Evolutionary conservation across 345 rosid genomes (phyloP), one percentile per base, ranked within the genome.

Genomic region (Sisymbrium altissimum): DNA sequence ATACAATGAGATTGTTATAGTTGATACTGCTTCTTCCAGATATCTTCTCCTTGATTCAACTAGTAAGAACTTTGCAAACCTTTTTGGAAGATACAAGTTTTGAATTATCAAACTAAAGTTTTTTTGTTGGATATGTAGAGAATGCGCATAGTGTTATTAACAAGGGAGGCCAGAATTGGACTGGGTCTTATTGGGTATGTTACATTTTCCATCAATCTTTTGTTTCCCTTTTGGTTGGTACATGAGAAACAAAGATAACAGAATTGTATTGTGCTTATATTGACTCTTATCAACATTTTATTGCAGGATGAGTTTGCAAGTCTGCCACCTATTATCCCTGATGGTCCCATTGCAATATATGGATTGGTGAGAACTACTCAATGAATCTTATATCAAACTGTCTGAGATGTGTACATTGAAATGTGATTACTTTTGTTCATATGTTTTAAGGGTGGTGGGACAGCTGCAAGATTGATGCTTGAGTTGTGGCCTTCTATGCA

Each of bases 401-500:
- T 62, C 25, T 29, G 18, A 18, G 27, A 72, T 39, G 14, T 30
- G 39, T 17, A 46, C 2, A 4, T 36, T 27, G 48, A 35, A 55
- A 19, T 4, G 23, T 40, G 12, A 53, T 39, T 23, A 27, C n/a
- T 56, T 59, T n/a, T 40, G 46, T 71, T 32, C 46, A 21, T 72
- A 69, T 74, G 58, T 23, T 73, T 17, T 50, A 86, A n/a, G 93
- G 98, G 94, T 33, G 98, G 92, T 69, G 98, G 98, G 74, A 93
- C 98, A 15, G 91, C 90, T 64, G 98, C 96, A 29, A 90, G 84
- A 73, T 66, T 90, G 84, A 86, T 91, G 84, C 98, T 91, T 76
- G 80, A 84, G 25, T 62, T 80, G 27, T 90, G 92, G 96, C 97
- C 98, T 76, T 84, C 87, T 5, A 40, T 86, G 75, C 76, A 80